Base-by-base conservation (phyloP, 352 stramenopile genomes). In the Globisporangium echinulatum region DNA sequence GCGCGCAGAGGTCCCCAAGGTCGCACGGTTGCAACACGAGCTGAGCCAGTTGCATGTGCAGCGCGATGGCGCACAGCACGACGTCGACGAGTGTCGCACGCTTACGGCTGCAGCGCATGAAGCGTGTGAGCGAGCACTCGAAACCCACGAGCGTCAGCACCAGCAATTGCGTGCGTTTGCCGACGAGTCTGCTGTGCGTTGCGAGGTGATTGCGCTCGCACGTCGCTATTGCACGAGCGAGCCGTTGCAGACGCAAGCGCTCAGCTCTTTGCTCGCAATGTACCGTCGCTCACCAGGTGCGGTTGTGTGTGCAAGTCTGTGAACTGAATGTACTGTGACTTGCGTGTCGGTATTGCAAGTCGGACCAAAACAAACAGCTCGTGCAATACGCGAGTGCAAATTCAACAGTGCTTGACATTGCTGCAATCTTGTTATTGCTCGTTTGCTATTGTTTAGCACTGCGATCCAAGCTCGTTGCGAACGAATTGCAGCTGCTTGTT, bases 141-240 rank as follows among this genome's bases (percentile, higher is more conserved):
- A 54, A 54, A 39, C 17, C 17, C 58, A 47, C 47, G 58, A 53
- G 10, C 40, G 10, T 9, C 59, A 65, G 46, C 19, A 33, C 5
- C 14, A 40, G 19, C 53, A 53, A 15, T 17, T 72, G 44, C 53
- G 51, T 40, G 43, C 36, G 4, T 43, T 36, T 8, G 63, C 64
- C 1, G 33, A 68, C 25, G 37, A 37, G 0, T 64, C 72, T 38
- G 46, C 64, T 15, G 52, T 71, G 14, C 71, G 68, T 40, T 72
- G 67, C 52, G 70, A 77, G 54, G 60, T 67, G 50, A 42, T 77
- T 13, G 52, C 56, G 2, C 49, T 75, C 50, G 40, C 63, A 50
- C 64, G 59, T 4, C 70, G 61, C 50, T 72, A 72, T 53, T 52
- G 59, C 8, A 43, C 38, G n/a, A 70, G 72, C 37, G 64, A 68